These are phyloP conservation scores for Psidium guajava DNA, from an alignment of 345 rosid species.

Conservation along the genomic window DNA sequence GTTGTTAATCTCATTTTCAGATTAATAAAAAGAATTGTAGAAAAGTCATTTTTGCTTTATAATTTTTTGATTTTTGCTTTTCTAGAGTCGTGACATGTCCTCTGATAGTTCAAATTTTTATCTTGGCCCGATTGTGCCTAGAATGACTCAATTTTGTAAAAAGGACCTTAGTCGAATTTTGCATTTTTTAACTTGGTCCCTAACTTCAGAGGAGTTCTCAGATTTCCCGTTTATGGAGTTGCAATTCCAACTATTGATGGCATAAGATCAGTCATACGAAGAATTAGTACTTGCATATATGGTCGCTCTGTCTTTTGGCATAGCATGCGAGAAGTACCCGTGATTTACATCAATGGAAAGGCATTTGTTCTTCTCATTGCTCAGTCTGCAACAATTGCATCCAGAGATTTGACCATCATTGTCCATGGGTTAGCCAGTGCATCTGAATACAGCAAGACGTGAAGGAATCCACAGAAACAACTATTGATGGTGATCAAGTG, in stretches of 20 bases:
- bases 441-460: constrained; percentile 37
- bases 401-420: constrained; percentile 87
- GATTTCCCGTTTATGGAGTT: constrained; percentile 97
- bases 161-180: no score
- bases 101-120: no score
- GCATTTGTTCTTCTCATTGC: constrained; percentile 97
- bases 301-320: constrained; percentile 89
- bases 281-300: constrained; percentile 75
- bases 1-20: no score
- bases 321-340: constrained; percentile 98
- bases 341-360: constrained; percentile 87
- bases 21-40: no score
- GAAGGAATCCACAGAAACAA: constrained; percentile 1
- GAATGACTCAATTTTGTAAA: no score
- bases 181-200: no score
- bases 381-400: constrained; percentile 91
- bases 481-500: not conserved
- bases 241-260: constrained; percentile 98
- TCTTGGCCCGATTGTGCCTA: no score
- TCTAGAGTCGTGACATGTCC: no score
- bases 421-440: constrained; percentile 99
- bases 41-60: no score
- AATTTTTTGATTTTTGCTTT: no score
- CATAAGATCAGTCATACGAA: constrained; percentile 66
- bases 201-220: constrained; percentile 91